Percentiles rank a stretch among this genome's conserved stretches.
phyloP scores from a whole-genome alignment of 2,329 filamentous ascomycete genomes.

The Neospermospora avenae region DNA sequence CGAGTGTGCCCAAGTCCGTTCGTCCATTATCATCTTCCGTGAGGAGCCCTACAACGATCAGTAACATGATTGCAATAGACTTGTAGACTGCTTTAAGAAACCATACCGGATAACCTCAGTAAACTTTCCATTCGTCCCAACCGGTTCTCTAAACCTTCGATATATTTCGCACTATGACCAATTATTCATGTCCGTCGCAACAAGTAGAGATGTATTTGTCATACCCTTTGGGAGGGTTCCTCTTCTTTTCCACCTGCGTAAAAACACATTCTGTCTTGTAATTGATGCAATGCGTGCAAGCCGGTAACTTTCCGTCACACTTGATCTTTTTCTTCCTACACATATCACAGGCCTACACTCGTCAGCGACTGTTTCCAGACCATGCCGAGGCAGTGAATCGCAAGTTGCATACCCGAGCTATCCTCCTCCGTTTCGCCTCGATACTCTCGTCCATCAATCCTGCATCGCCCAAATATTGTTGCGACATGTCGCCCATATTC shows the following conservation, averaged over 20 bases:
- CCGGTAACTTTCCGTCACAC: conserved; percentile 92
- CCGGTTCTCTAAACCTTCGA: conserved; percentile 92
- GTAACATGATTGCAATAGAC: background rate
- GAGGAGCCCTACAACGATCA: conserved; percentile 58
- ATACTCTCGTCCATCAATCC: conserved; percentile 62
- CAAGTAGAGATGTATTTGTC: conserved; percentile 23
- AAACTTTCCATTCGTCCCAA: conserved; percentile 94
- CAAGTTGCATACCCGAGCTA: conserved; percentile 54
- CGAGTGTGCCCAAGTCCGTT: conserved; percentile 83
- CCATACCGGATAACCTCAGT: conserved; percentile 71
- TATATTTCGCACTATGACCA: conserved; percentile 79
- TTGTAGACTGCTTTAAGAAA: conserved; percentile 15
- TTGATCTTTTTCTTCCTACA: conserved; percentile 97
- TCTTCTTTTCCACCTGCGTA: conserved; percentile 98
- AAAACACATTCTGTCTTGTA: conserved; percentile 98
- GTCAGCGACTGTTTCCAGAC: conserved; percentile 18
- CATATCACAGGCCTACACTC: conserved; percentile 57
- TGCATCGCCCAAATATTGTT: conserved; percentile 59
- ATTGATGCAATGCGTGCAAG: conserved; percentile 93
- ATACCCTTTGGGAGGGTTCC: conserved; percentile 93
- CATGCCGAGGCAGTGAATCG: conserved; percentile 11
- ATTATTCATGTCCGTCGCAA: conserved; percentile 20
- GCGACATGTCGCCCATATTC: conserved; percentile 53
- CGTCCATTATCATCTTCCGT: conserved; percentile 81
- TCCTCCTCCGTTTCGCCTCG: conserved; percentile 66